Percentiles rank a stretch among this genome's conserved stretches.
Evolutionary conservation across 2,329 filamentous ascomycete genomes (phyloP).

Genomic region (Didymella segeticola): DNA sequence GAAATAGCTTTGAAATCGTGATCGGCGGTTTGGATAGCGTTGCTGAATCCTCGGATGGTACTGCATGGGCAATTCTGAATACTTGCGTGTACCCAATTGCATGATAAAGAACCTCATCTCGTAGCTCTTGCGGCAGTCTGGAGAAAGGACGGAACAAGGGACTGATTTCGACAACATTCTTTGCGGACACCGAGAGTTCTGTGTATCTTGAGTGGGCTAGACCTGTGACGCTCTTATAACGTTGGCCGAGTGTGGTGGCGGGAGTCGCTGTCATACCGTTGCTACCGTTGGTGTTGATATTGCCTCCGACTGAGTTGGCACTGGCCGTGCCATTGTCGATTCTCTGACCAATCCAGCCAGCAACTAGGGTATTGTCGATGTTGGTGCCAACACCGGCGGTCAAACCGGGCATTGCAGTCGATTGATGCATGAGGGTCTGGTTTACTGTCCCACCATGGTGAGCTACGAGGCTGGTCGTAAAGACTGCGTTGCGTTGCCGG

Average conservation of each 20-base stretch:
- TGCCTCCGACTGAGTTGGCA: no score
- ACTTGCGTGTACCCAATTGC: constrained; percentile 26
- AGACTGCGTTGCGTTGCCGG: neutral
- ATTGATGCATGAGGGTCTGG: neutral
- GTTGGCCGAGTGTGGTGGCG: neutral
- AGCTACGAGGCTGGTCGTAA: neutral
- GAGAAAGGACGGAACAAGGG: constrained; percentile 39
- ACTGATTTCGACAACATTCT: constrained; percentile 32
- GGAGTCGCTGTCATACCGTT: neutral
- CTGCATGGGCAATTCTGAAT: constrained; percentile 5
- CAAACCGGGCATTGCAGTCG: neutral
- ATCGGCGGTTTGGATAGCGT: constrained; percentile 10
- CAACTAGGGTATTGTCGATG: neutral
- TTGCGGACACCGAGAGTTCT: constrained; percentile 9
- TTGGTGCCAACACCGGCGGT: neutral
- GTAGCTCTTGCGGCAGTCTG: constrained; percentile 36
- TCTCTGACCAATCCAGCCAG: neutral
- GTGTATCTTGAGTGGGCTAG: constrained; percentile 6
- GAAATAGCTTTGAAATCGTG: constrained; percentile 27
- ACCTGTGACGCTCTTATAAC: neutral
- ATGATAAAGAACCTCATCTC: constrained; percentile 35
- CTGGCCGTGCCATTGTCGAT: neutral
- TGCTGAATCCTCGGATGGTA: neutral
- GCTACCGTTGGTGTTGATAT: neutral
- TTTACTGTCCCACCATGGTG: neutral